A percentile compares a stretch with the other conserved stretches of the same genome.
phyloP scores from a whole-genome alignment of 257 asterid genomes.

The Petunia axillaris region DNA sequence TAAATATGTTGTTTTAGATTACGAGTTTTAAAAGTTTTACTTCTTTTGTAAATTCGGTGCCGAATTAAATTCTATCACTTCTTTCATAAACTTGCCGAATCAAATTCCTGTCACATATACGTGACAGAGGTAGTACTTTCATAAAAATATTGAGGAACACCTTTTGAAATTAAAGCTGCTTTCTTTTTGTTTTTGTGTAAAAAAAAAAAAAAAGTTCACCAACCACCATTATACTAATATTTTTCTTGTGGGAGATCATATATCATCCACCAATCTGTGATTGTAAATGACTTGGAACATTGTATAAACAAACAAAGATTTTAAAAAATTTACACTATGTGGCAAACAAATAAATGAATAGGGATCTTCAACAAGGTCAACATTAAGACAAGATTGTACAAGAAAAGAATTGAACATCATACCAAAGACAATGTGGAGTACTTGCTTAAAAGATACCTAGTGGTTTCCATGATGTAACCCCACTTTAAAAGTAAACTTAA shows the following conservation, averaged over 20 bases:
- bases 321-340: background rate
- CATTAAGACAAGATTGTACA: conserved; percentile 22
- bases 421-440: conserved; percentile 25
- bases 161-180: conserved; percentile 8
- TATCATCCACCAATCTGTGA: conserved; percentile 6
- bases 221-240: background rate
- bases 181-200: background rate
- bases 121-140: background rate
- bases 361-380: conserved; percentile 26
- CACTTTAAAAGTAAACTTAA: background rate
- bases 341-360: conserved; percentile 26
- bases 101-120: too few species aligned
- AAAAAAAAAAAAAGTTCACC: background rate
- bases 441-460: background rate
- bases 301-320: conserved; percentile 16
- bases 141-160: background rate
- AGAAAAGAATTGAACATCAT: conserved; percentile 24
- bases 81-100: too few species aligned
- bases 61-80: too few species aligned
- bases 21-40: too few species aligned
- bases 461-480: conserved; percentile 26
- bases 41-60: too few species aligned
- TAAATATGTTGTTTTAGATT: too few species aligned
- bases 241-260: background rate
- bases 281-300: background rate